Evolutionary conservation across 345 rosid genomes (phyloP), one percentile per base, ranked within the genome.

Genomic region (Passiflora organensis): DNA sequence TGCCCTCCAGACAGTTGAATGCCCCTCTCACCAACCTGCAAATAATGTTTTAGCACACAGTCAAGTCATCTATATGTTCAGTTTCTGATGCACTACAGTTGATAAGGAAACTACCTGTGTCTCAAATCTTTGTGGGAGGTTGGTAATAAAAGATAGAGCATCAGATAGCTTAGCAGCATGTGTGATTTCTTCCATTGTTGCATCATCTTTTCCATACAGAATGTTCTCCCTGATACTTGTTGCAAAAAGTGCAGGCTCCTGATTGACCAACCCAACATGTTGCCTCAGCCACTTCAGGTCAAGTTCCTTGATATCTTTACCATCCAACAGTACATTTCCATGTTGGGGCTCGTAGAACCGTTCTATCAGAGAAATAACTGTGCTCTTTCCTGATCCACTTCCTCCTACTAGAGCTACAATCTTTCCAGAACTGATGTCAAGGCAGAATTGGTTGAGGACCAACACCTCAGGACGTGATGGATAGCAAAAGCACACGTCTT

Each of bases 311-410:
- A 87, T 45, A 24, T 71, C 74, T 11, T 69, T 71, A 1, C 62
- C 54, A 23, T 87, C 91, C 20, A 87, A 28, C 16, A 55, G 55
- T 13, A 84, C 62, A 6, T 38, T 43, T 10, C 96, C 91, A 0
- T 80, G 77, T 53, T 82, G 84, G 0, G 96, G 91, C 57, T 87
- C 79, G 5, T 87, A 87, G 48, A 87, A 87, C 56, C 96, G 78
- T 72, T 79, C 80, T 45, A 84, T 43, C 13, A 87, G 77, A 61
- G 84, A 67, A 25, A 87, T 69, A 22, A 84, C 87, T 1, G 91
- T 87, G 6, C 89, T 84, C 42, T 87, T 87, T 56, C 91, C 96
- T 14, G 91, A 73, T 0, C 91, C 89, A 24, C 87, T 87, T 60
- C 78, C 91, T 10, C 91, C 91, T 18, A 84, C 91, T 42, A 84